These are phyloP conservation scores for Millerozyma miso DNA, from an alignment of 805 yeast species.

Conservation along the genomic window DNA sequence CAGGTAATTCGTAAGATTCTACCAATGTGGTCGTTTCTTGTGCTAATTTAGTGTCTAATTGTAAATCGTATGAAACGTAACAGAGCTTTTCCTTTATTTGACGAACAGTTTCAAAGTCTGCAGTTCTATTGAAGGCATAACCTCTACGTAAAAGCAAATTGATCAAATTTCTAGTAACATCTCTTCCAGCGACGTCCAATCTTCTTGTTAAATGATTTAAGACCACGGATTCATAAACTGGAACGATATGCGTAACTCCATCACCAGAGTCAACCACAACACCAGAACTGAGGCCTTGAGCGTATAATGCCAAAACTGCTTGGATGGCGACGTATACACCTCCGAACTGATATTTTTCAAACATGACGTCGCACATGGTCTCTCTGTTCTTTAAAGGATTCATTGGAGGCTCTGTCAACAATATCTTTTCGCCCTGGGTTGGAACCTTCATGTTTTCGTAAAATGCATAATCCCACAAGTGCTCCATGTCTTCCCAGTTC, in stretches of 20 bases:
- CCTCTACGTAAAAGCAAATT: conserved; percentile 90
- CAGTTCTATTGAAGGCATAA: conserved; percentile 96
- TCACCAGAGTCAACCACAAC: conserved; percentile 99
- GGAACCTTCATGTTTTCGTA: conserved; percentile 83
- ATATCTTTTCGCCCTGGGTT: conserved; percentile 68
- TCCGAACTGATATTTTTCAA: conserved; percentile 83
- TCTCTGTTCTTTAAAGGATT: conserved; percentile 90
- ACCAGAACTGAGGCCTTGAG: conserved; percentile 94
- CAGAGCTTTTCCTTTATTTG: conserved; percentile 95
- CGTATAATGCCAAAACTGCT: conserved; percentile 96
- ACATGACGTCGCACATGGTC: conserved; percentile 87
- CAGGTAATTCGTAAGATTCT: conserved; percentile 90
- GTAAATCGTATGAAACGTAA: conserved; percentile 91
- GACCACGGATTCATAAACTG: conserved; percentile 96
- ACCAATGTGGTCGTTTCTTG: conserved; percentile 95
- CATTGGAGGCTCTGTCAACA: conserved; percentile 97
- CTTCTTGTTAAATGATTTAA: conserved; percentile 88
- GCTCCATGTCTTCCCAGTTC: conserved; percentile 99
- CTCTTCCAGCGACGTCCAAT: conserved; percentile 96
- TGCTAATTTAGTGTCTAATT: conserved; percentile 80
- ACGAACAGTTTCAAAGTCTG: conserved; percentile 97
- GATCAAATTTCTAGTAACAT: conserved; percentile 93
- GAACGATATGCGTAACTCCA: conserved; percentile 97
- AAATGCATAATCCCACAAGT: conserved; percentile 96
- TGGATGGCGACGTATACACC: conserved; percentile 96